These are phyloP conservation scores for Backusella macrospora DNA, from an alignment of 192 early-diverging fungal genomes.

Conservation along the genomic window DNA sequence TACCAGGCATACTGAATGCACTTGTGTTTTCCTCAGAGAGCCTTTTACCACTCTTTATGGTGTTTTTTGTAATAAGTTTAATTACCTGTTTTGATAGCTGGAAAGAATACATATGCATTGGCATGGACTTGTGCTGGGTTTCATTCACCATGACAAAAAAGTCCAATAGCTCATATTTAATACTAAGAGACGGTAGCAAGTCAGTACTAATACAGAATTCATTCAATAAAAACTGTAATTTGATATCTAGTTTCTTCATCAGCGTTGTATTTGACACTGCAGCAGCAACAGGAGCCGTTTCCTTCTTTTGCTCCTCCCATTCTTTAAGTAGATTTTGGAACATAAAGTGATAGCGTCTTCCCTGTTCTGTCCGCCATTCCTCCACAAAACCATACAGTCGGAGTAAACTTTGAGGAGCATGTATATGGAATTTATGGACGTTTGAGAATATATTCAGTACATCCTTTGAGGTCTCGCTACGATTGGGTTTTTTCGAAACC, in stretches of 20 bases:
- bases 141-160: slow-evolving; percentile 56
- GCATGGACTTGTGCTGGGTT: slow-evolving; percentile 37
- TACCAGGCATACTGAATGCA: slow-evolving; percentile 59
- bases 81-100: slow-evolving; percentile 57
- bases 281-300: not conserved
- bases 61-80: slow-evolving; percentile 48
- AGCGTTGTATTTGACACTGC: not conserved
- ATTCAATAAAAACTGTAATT: slow-evolving; percentile 63
- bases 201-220: slow-evolving; percentile 62
- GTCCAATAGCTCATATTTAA: slow-evolving; percentile 59
- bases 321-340: slow-evolving; percentile 72
- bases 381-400: slow-evolving; percentile 76
- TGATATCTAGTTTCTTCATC: slow-evolving; percentile 52
- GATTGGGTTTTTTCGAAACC: slow-evolving; percentile 28
- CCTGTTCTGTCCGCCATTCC: slow-evolving; percentile 72
- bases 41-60: not conserved
- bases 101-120: slow-evolving; percentile 46
- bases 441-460: slow-evolving; percentile 53
- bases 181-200: slow-evolving; percentile 63
- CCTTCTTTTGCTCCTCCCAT: slow-evolving; percentile 59
- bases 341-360: slow-evolving; percentile 66
- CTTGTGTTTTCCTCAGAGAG: slow-evolving; percentile 31
- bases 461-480: slow-evolving; percentile 28
- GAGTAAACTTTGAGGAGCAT: slow-evolving; percentile 66
- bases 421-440: slow-evolving; percentile 48